Evolutionary conservation across 345 rosid genomes (phyloP), one percentile per base, ranked within the genome.

Genomic region (Gossypioides kirkii): DNA sequence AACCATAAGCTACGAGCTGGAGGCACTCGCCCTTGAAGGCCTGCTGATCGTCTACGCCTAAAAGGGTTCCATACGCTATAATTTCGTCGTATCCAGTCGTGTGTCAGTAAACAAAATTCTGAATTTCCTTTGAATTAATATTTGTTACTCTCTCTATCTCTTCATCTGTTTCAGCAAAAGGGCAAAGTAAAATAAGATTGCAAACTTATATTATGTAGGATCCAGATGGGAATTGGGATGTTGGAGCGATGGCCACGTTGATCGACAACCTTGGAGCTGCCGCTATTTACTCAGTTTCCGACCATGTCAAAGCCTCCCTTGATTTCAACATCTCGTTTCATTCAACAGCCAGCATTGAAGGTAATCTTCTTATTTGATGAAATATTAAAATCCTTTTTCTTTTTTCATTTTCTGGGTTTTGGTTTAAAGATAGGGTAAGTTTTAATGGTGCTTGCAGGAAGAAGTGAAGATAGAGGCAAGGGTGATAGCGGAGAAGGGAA

Each of bases 391-490:
- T 32, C 41, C 2, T 41, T 10, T 20, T 18, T 20, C 10, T 7
- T n/a, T 62, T 38, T 61, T 61, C 2, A 3, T 16, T 53, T n/a
- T 53, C 12, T 52, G 20, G 50, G 10, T 32, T 53, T 55, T 4
- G 17, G n/a, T 56, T 16, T 14, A 20, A 1, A 4, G 42, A 38
- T 38, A 8, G 46, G 8, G 18, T n/a, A 5, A 41, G 18, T 41
- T 63, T 10, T 46, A 41, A 23, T 71, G 75, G 83, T 3, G 59
- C 38, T 32, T 32, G 38, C 83, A 85, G 93, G 94, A 87, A 74
- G 90, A 79, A 73, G 88, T 89, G 52, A 91, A 85, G 77, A 52
- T 89, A 50, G 87, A 85, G 76, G 94, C 88, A 56, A 83, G 74
- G 76, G 86, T 88, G n/a, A 77, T 52, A 4, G 89, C 85, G 17